Conservation (phyloP, 2,329 filamentous ascomycete species). For the Fusarium bactridioides region DNA sequence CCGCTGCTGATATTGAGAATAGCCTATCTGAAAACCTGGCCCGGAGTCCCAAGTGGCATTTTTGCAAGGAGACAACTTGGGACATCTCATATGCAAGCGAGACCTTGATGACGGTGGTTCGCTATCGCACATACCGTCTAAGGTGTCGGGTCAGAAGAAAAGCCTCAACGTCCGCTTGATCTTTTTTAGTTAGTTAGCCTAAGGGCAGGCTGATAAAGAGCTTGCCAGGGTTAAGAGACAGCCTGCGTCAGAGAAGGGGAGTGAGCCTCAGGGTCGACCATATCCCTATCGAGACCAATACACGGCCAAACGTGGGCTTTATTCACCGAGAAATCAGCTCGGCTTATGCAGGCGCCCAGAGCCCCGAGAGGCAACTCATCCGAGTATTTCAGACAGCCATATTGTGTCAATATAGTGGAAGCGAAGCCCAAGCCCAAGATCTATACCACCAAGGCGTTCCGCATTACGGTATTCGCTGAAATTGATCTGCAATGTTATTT, state of each 20-base stretch:
- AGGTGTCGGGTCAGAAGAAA: accelerated
- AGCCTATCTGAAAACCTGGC: too few species aligned
- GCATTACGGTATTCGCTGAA: neutral
- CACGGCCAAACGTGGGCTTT: neutral
- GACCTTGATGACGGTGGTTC: neutral
- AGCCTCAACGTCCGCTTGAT: accelerated
- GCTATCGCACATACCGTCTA: neutral
- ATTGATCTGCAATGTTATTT: too few species aligned
- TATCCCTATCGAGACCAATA: neutral
- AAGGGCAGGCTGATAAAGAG: too few species aligned
- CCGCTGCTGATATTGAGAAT: too few species aligned
- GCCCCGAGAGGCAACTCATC: too few species aligned
- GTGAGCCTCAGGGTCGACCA: neutral
- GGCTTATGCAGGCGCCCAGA: neutral
- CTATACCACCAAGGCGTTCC: neutral
- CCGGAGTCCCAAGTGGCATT: too few species aligned
- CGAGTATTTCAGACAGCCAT: neutral
- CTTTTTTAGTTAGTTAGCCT: neutral
- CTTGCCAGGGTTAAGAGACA: accelerated
- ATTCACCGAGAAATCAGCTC: neutral
- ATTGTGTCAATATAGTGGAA: neutral
- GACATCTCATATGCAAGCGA: too few species aligned
- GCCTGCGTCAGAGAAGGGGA: neutral
- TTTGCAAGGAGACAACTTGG: too few species aligned
- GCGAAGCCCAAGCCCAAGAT: too few species aligned